phyloP scores from a whole-genome alignment of 305 asterid genomes.

The Vinca major region DNA sequence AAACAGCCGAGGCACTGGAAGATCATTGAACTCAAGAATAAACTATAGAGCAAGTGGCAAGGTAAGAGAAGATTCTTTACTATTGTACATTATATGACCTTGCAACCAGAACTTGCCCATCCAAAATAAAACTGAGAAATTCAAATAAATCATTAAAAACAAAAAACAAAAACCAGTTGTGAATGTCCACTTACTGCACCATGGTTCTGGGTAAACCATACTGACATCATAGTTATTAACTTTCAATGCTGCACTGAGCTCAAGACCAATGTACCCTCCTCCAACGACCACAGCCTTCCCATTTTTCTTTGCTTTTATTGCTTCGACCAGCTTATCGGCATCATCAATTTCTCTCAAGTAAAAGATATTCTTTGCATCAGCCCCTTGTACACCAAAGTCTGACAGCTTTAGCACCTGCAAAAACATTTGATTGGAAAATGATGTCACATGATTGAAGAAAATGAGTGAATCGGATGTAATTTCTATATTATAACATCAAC shows the following conservation, averaged over 20 bases:
- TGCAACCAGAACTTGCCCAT: neutral
- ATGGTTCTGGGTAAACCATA: constrained; percentile 98
- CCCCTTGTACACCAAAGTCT: constrained; percentile 82
- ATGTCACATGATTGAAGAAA: neutral
- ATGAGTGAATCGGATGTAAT: neutral
- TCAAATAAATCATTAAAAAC: neutral
- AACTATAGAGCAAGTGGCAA: neutral
- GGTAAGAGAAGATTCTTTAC: neutral
- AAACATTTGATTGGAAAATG: constrained; percentile 2
- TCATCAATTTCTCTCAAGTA: constrained; percentile 88
- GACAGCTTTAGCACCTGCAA: constrained; percentile 62
- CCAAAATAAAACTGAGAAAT: neutral
- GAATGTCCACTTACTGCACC: constrained; percentile 85
- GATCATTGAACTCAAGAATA: constrained; percentile 6
- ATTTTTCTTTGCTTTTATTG: constrained; percentile 64
- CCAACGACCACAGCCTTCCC: constrained; percentile 90
- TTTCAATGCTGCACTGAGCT: constrained; percentile 87
- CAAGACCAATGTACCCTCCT: constrained; percentile 97
- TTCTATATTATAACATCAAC: constrained; percentile 18
- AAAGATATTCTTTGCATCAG: constrained; percentile 81
- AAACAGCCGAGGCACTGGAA: constrained; percentile 88
- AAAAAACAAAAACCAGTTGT: too few relatives aligned
- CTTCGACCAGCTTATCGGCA: constrained; percentile 89
- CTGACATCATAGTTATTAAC: constrained; percentile 65
- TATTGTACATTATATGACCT: neutral